Evolutionary conservation across 345 rosid genomes (phyloP).

Genomic region (Rhizophora apiculata): DNA sequence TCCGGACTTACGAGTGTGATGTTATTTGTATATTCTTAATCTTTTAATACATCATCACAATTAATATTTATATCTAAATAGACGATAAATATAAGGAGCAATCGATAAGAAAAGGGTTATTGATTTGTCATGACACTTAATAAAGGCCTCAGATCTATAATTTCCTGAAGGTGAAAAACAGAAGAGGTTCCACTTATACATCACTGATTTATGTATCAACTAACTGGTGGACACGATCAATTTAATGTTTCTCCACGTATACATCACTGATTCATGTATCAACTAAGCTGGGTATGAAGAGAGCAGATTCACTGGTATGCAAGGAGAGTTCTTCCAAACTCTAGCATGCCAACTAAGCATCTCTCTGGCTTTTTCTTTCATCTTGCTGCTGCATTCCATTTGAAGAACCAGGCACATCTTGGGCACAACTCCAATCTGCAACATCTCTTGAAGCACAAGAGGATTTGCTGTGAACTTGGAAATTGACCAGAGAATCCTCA

Average conservation of each 20-base stretch:
- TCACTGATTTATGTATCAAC: not conserved
- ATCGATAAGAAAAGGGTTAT: too few relatives aligned
- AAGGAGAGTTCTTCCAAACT: conserved; percentile 44
- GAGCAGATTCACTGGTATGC: conserved; percentile 31
- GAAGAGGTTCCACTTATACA: not conserved
- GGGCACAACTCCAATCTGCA: conserved; percentile 37
- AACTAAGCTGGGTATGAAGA: conserved; percentile 34
- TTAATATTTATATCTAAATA: too few relatives aligned
- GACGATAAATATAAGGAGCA: too few relatives aligned
- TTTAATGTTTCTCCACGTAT: not conserved
- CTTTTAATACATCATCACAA: too few relatives aligned
- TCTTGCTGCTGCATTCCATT: conserved; percentile 28
- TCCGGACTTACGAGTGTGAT: too few relatives aligned
- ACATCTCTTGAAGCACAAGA: conserved; percentile 40
- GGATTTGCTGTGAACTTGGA: conserved; percentile 36
- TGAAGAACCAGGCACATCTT: conserved; percentile 44
- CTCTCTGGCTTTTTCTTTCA: conserved; percentile 43
- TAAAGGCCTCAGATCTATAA: conserved; percentile 1
- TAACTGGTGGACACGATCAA: not conserved
- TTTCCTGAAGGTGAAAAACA: conserved; percentile 2
- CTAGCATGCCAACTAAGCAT: conserved; percentile 38
- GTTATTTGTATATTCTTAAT: too few relatives aligned
- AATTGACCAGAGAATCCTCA: conserved; percentile 33
- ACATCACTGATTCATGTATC: not conserved
- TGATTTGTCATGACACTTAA: not conserved